Evolutionary conservation across 2,329 filamentous ascomycete species (phyloP).

Genomic region (Alternaria ventricosa): DNA sequence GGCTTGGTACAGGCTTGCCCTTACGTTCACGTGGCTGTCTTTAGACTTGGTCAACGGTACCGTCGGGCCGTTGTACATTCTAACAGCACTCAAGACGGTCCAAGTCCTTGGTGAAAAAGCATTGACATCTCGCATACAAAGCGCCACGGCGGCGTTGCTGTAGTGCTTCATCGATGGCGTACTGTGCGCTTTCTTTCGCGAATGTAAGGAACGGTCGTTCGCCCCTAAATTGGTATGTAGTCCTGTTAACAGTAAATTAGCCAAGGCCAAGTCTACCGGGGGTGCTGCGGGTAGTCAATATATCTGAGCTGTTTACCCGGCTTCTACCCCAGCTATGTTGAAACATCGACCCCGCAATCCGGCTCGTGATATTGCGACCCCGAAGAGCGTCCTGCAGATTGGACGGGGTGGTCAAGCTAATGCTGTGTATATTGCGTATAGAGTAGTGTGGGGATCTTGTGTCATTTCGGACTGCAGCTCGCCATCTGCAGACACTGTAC

Average conservation of each 20-base stretch:
- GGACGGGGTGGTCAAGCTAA: conserved; percentile 4
- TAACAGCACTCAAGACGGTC: not conserved
- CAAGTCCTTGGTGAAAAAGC: conserved; percentile 15
- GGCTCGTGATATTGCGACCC: conserved; percentile 1
- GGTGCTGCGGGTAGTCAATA: conserved; percentile 5
- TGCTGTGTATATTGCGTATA: conserved; percentile 15
- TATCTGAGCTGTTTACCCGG: conserved; percentile 25
- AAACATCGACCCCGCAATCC: conserved; percentile 4
- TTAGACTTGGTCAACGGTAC: conserved; percentile 14
- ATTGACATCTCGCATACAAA: conserved; percentile 3
- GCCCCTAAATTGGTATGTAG: conserved; percentile 7
- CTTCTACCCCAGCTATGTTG: conserved; percentile 8
- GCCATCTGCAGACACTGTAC: conserved; percentile 14
- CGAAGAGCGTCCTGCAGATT: conserved; percentile 4
- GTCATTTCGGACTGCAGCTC: conserved; percentile 11
- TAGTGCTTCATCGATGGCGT: not conserved
- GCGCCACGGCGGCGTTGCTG: conserved; percentile 1
- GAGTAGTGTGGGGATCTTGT: conserved; percentile 4
- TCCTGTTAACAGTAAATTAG: conserved; percentile 19
- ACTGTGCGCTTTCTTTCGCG: not conserved
- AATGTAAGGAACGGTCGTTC: conserved; percentile 12
- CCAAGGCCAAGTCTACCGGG: conserved; percentile 18
- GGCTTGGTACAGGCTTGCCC: conserved; percentile 4
- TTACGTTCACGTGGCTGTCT: not conserved
- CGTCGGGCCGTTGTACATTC: conserved; percentile 20